These are phyloP conservation scores for Aureobasidium sp. DNA, from an alignment of 2,329 filamentous ascomycete species.

Conservation along the genomic window DNA sequence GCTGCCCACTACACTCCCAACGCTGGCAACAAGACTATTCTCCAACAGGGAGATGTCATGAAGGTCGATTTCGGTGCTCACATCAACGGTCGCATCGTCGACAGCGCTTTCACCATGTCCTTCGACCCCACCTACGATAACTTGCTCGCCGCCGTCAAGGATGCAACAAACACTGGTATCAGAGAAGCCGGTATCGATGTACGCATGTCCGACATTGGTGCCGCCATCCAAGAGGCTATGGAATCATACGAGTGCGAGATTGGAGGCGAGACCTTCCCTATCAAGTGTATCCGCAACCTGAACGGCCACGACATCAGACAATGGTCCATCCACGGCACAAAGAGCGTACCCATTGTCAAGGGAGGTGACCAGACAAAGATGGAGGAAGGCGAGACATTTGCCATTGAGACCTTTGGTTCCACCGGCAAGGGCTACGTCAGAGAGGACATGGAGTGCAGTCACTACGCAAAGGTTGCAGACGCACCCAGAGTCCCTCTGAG, in stretches of 20 bases:
- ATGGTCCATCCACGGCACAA: conserved; percentile 52
- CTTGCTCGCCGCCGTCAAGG: conserved; percentile 64
- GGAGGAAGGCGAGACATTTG: conserved; percentile 54
- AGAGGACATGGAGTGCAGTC: conserved; percentile 40
- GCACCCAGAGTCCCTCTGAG: conserved; percentile 33
- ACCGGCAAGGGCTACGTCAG: conserved; percentile 45
- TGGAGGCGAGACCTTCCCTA: conserved; percentile 44
- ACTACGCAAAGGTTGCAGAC: conserved; percentile 31
- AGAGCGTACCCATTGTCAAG: conserved; percentile 50
- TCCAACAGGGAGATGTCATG: conserved; percentile 70
- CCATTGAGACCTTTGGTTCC: conserved; percentile 53
- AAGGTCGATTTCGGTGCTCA: conserved; percentile 80
- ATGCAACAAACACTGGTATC: conserved; percentile 60
- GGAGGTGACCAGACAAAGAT: conserved; percentile 45
- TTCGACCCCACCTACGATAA: conserved; percentile 71
- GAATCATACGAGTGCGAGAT: conserved; percentile 56
- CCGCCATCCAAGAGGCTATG: conserved; percentile 55
- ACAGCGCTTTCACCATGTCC: conserved; percentile 72
- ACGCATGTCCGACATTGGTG: conserved; percentile 49
- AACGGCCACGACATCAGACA: conserved; percentile 50
- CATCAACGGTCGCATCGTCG: conserved; percentile 71
- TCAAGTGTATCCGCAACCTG: conserved; percentile 50
- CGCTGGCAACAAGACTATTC: conserved; percentile 57
- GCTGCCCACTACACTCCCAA: conserved; percentile 54
- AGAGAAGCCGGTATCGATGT: conserved; percentile 50